A percentile compares a stretch with the other conserved stretches of the same genome.
These are phyloP conservation scores for Phanerochaete carnosa DNA, from an alignment of 768 basidiomycete genomes.

Conservation along the genomic window DNA sequence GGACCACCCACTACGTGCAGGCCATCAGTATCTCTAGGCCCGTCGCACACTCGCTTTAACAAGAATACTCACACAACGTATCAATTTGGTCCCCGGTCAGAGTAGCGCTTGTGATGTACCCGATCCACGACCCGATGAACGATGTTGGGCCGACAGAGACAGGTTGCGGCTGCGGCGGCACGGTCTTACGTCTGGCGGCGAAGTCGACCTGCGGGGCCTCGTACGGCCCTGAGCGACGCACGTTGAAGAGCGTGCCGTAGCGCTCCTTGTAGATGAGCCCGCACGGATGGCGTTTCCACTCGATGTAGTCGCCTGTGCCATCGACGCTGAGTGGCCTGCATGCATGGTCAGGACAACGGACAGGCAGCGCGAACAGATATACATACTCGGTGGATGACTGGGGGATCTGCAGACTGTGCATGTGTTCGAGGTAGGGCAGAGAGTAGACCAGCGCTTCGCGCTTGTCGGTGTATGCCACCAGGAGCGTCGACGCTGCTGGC, in stretches of 20 bases:
- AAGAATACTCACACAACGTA: constrained; percentile 42
- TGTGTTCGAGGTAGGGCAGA: constrained; percentile 55
- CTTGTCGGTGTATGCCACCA: constrained; percentile 54
- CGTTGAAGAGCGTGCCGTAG: constrained; percentile 60
- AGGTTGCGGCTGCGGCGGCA: constrained; percentile 61
- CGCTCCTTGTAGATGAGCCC: constrained; percentile 22
- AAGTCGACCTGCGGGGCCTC: constrained; percentile 52
- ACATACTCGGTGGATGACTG: constrained; percentile 20
- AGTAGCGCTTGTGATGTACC: constrained; percentile 44
- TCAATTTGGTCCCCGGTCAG: constrained; percentile 62
- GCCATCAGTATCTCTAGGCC: not conserved
- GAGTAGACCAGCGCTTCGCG: constrained; percentile 54
- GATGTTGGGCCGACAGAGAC: constrained; percentile 57
- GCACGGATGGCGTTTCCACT: constrained; percentile 34
- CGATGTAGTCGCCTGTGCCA: constrained; percentile 52
- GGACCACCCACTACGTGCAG: constrained; percentile 59
- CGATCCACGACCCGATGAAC: constrained; percentile 39
- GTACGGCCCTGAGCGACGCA: constrained; percentile 43
- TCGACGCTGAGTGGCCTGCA: constrained; percentile 41
- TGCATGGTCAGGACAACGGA: not conserved
- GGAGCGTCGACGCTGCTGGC: constrained; percentile 40
- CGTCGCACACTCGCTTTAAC: not conserved
- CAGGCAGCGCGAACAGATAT: not conserved
- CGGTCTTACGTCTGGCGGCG: constrained; percentile 32
- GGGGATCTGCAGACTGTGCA: constrained; percentile 37